Conservation (phyloP, 108 stramenopile species). For the Cyclotella kingstonii region DNA sequence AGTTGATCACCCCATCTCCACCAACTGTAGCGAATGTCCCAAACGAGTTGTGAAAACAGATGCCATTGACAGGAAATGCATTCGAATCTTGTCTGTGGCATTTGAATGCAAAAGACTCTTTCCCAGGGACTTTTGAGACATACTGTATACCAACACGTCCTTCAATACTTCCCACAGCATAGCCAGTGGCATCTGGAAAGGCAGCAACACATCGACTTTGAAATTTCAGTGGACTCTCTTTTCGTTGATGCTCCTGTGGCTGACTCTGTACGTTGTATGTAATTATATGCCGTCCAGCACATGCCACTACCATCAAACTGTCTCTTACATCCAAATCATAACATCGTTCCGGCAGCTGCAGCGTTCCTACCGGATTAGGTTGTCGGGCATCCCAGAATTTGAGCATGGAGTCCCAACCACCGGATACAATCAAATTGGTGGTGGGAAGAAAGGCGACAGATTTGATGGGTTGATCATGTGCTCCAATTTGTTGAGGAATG, state of each 20-base stretch:
- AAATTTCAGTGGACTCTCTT: slow-evolving; percentile 87
- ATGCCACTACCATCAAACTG: slow-evolving; percentile 81
- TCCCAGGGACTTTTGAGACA: slow-evolving; percentile 75
- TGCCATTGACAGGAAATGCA: slow-evolving; percentile 87
- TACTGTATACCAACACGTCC: slow-evolving; percentile 97
- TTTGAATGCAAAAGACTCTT: slow-evolving; percentile 95
- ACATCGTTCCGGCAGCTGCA: slow-evolving; percentile 81
- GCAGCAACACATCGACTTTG: slow-evolving; percentile 83
- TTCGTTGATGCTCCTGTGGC: slow-evolving; percentile 68
- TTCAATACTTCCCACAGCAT: slow-evolving; percentile 95
- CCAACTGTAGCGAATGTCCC: slow-evolving; percentile 93
- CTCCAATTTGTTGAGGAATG: slow-evolving; percentile 81
- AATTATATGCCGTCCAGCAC: slow-evolving; percentile 75
- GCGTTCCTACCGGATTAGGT: slow-evolving; percentile 70
- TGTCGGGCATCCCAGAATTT: slow-evolving; percentile 90
- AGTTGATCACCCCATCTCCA: slow-evolving; percentile 89
- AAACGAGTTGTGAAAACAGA: slow-evolving; percentile 85
- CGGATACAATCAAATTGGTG: slow-evolving; percentile 74
- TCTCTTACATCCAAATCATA: slow-evolving; percentile 86
- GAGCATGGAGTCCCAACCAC: slow-evolving; percentile 77
- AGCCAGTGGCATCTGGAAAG: slow-evolving; percentile 89
- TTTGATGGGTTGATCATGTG: slow-evolving; percentile 81
- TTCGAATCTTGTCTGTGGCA: slow-evolving; percentile 87
- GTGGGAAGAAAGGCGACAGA: slow-evolving; percentile 62
- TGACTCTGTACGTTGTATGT: slow-evolving; percentile 75